Conservation (phyloP, 805 yeast species). For the Kazachstania viticola region DNA sequence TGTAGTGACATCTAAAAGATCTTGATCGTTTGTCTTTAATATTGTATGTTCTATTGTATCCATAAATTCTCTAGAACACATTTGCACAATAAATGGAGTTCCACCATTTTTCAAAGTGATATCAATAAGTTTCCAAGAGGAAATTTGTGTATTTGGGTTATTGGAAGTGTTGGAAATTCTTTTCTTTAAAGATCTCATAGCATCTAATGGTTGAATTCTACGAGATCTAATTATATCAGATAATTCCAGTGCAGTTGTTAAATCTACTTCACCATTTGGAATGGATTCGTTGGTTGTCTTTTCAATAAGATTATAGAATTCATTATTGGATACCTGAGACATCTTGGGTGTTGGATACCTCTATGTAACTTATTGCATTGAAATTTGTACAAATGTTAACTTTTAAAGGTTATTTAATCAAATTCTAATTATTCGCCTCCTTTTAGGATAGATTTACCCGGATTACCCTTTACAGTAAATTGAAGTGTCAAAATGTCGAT, state of each 20-base stretch:
- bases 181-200: slow-evolving; percentile 74
- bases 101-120: slow-evolving; percentile 92
- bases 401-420: too few species aligned
- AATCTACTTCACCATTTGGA: slow-evolving; percentile 82
- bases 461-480: too few species aligned
- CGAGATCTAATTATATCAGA: slow-evolving; percentile 81
- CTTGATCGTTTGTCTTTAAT: slow-evolving; percentile 28
- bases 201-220: slow-evolving; percentile 64
- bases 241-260: slow-evolving; percentile 65
- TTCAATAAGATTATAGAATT: too few species aligned
- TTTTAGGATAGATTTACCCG: too few species aligned
- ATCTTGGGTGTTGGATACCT: too few species aligned
- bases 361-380: too few species aligned
- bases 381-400: too few species aligned
- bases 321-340: too few species aligned
- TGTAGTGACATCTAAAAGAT: slow-evolving; percentile 49
- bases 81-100: slow-evolving; percentile 63
- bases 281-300: slow-evolving; percentile 82
- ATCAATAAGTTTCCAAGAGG: slow-evolving; percentile 69
- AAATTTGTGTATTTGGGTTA: slow-evolving; percentile 72
- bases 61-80: slow-evolving; percentile 76
- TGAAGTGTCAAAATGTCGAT: too few species aligned
- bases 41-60: slow-evolving; percentile 52
- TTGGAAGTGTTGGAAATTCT: slow-evolving; percentile 43
- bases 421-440: too few species aligned